A percentile compares a stretch with the other conserved stretches of the same genome.
Conservation (phyloP, 371 early-diverging fungal species). For the Phascolomyces articulosus region DNA sequence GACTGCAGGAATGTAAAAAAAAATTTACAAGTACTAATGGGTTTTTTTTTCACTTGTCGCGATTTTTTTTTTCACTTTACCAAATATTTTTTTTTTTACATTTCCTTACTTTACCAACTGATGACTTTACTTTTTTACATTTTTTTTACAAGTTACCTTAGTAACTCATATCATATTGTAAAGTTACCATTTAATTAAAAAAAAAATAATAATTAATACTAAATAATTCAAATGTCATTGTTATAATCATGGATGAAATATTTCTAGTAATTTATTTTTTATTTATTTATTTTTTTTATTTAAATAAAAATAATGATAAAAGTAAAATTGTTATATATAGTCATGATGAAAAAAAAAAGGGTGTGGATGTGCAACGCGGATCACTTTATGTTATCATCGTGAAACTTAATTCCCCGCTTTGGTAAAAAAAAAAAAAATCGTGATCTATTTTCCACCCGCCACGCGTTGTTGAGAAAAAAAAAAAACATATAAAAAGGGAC, state of each 20-base stretch:
- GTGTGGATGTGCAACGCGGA: constrained; percentile 1
- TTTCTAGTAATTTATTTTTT: neutral
- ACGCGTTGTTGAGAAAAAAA: neutral
- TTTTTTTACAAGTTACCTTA: too few relatives aligned
- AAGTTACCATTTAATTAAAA: too few relatives aligned
- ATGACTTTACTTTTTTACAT: too few relatives aligned
- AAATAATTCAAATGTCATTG: too few relatives aligned
- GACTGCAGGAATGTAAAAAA: neutral
- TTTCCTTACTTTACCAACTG: too few relatives aligned
- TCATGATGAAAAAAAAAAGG: too few relatives aligned
- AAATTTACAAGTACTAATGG: neutral
- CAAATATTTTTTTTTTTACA: neutral
- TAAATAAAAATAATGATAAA: too few relatives aligned
- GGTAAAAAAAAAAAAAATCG: constrained; percentile 17
- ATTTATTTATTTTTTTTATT: too few relatives aligned
- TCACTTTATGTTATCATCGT: constrained; percentile 2
- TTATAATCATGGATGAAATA: neutral
- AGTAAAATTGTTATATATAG: neutral
- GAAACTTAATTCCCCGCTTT: neutral
- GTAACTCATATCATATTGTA: neutral
- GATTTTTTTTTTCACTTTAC: constrained; percentile 6
- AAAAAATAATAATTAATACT: too few relatives aligned
- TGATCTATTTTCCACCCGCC: constrained; percentile 1
- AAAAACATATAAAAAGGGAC: constrained; percentile 13
- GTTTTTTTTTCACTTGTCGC: constrained; percentile 8